Evolutionary conservation across 192 early-diverging fungal genomes (phyloP).

Genomic region (Backusella sp.): DNA sequence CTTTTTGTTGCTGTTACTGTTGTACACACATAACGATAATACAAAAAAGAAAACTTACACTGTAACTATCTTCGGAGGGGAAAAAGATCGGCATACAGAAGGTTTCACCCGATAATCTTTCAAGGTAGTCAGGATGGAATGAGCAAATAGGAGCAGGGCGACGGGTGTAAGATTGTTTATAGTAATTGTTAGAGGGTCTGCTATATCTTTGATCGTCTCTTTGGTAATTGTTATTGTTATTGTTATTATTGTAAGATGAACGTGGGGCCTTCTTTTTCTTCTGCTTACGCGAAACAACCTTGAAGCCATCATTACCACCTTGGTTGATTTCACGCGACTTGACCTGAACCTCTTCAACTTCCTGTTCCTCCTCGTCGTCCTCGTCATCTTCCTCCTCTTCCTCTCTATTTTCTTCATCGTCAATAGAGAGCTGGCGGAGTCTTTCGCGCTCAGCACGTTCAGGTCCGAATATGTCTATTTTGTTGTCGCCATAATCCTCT

Average conservation of each 20-base stretch:
- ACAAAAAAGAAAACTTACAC: constrained; percentile 12
- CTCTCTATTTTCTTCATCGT: constrained; percentile 7
- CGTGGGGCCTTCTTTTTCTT: background rate
- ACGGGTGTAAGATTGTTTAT: background rate
- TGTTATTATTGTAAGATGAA: background rate
- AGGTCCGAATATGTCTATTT: background rate
- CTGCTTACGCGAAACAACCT: constrained; percentile 1
- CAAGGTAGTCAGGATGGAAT: constrained; percentile 20
- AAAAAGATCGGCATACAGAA: constrained; percentile 38
- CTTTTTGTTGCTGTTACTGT: background rate
- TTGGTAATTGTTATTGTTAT: background rate
- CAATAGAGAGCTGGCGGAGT: background rate
- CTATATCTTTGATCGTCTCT: constrained; percentile 1
- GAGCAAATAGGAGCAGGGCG: background rate
- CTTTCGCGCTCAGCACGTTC: constrained; percentile 17
- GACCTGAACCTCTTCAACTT: background rate
- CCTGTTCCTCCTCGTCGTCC: background rate
- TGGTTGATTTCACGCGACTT: constrained; percentile 14
- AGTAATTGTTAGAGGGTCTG: background rate
- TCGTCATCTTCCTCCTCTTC: background rate
- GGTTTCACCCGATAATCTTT: constrained; percentile 11
- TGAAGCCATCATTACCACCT: background rate
- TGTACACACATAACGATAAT: background rate
- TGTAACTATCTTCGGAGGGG: constrained; percentile 35
- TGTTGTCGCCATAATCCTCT: background rate